Conservation (phyloP, 345 rosid species). For the Garcia nutans region DNA sequence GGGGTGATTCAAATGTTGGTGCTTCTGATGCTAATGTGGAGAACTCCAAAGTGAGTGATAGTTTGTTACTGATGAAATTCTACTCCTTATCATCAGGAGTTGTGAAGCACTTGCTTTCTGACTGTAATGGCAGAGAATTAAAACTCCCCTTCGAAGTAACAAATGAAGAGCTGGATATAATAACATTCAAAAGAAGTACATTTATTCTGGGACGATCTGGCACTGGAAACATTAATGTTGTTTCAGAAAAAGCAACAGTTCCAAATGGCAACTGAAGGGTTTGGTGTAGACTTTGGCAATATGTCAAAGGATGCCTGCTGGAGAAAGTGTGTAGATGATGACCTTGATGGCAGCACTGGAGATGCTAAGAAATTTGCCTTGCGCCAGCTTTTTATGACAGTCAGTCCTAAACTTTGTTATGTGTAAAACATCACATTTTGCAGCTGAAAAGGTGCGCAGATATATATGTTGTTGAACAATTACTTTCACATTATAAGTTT, state of each 20-base stretch:
- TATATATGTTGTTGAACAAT: background rate
- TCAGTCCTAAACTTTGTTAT: conserved; percentile 44
- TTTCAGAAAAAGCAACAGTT: conserved; percentile 35
- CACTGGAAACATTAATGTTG: conserved; percentile 60
- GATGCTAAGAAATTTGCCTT: conserved; percentile 17
- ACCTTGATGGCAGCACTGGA: conserved; percentile 36
- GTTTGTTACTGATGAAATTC: conserved; percentile 54
- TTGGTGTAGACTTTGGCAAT: background rate
- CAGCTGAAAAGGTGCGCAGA: conserved; percentile 40
- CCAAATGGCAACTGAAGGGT: conserved; percentile 29
- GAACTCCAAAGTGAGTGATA: conserved; percentile 47
- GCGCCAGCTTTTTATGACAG: conserved; percentile 54
- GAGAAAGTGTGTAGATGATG: conserved; percentile 21
- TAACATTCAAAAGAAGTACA: conserved; percentile 37
- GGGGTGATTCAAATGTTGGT: conserved; percentile 11
- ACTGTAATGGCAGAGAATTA: conserved; percentile 36
- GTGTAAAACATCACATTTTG: conserved; percentile 39
- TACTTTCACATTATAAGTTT: background rate
- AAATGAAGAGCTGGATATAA: conserved; percentile 40
- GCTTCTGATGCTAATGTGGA: conserved; percentile 27
- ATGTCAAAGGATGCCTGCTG: background rate
- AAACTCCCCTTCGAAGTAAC: conserved; percentile 56
- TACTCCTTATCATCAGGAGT: conserved; percentile 41
- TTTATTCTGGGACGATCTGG: conserved; percentile 58
- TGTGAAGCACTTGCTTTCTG: conserved; percentile 41